Conservation (phyloP, 1,139 yeast species). For the Blastobotrys petasosporus region DNA sequence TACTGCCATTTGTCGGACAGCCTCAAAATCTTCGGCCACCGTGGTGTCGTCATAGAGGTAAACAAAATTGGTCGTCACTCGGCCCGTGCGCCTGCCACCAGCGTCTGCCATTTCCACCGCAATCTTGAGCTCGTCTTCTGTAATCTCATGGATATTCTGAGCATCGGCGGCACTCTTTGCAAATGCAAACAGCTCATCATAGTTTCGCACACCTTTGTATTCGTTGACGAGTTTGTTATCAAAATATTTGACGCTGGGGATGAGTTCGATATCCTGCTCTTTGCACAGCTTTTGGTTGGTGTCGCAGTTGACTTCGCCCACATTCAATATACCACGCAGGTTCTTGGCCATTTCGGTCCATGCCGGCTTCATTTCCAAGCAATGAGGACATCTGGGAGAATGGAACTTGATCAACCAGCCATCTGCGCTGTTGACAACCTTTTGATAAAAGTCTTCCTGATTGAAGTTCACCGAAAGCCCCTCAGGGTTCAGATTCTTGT, state of each 20-base stretch:
- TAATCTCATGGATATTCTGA: slow-evolving; percentile 25
- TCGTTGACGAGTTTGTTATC: slow-evolving; percentile 30
- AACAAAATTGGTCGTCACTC: slow-evolving; percentile 27
- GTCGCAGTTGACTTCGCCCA: slow-evolving; percentile 41
- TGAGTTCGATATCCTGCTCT: slow-evolving; percentile 25
- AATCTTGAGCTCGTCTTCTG: slow-evolving; percentile 23
- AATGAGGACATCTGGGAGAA: slow-evolving; percentile 38
- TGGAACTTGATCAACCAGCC: slow-evolving; percentile 40
- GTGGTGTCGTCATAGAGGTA: slow-evolving; percentile 37
- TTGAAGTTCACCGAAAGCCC: slow-evolving; percentile 24
- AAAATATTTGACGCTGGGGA: slow-evolving; percentile 33
- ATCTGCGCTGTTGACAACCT: slow-evolving; percentile 24
- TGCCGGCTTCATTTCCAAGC: slow-evolving; percentile 33
- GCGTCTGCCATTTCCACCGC: slow-evolving; percentile 12
- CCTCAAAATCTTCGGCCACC: slow-evolving; percentile 37
- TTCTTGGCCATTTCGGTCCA: slow-evolving; percentile 35
- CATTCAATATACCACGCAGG: slow-evolving; percentile 31
- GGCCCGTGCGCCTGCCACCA: slow-evolving; percentile 10
- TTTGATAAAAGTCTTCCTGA: slow-evolving; percentile 20
- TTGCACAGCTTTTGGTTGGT: slow-evolving; percentile 31
- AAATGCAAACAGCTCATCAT: slow-evolving; percentile 31
- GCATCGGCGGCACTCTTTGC: slow-evolving; percentile 31
- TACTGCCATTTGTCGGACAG: slow-evolving; percentile 33
- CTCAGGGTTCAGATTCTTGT: slow-evolving; percentile 19
- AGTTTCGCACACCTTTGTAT: slow-evolving; percentile 33